Conservation (phyloP, 2,329 filamentous ascomycete genomes). For the Claviceps spartinae region DNA sequence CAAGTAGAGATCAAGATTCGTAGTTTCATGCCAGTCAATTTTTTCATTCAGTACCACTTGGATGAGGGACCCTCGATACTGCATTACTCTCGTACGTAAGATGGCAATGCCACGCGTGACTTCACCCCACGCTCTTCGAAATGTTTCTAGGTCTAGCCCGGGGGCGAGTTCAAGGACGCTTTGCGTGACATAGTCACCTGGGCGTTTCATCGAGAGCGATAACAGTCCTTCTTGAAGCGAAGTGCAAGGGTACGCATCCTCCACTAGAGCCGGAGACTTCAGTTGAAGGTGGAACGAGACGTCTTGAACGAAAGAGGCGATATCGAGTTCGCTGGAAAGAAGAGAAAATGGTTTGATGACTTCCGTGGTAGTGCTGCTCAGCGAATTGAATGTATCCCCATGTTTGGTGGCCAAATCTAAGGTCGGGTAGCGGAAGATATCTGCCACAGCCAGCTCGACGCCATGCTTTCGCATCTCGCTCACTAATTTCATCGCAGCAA, state of each 20-base stretch:
- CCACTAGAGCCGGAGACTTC: not conserved
- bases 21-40: slow-evolving; percentile 14
- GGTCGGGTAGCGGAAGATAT: not conserved
- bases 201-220: slow-evolving; percentile 17
- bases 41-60: slow-evolving; percentile 28
- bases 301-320: not conserved
- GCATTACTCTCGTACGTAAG: slow-evolving; percentile 32
- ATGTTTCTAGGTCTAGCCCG: not conserved
- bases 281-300: not conserved
- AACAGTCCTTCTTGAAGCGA: slow-evolving; percentile 26
- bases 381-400: too few species aligned
- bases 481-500: not conserved
- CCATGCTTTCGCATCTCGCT: not conserved
- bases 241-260: slow-evolving; percentile 17
- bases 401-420: not conserved
- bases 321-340: not conserved
- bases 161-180: slow-evolving; percentile 6
- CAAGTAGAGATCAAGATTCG: slow-evolving; percentile 22
- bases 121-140: slow-evolving; percentile 8
- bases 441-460: not conserved
- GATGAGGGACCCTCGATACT: slow-evolving; percentile 26
- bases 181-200: slow-evolving; percentile 21
- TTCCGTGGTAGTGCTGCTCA: not conserved
- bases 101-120: slow-evolving; percentile 13
- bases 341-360: not conserved